phyloP scores from a whole-genome alignment of 768 basidiomycete species.

The Kwoniella sp. region DNA sequence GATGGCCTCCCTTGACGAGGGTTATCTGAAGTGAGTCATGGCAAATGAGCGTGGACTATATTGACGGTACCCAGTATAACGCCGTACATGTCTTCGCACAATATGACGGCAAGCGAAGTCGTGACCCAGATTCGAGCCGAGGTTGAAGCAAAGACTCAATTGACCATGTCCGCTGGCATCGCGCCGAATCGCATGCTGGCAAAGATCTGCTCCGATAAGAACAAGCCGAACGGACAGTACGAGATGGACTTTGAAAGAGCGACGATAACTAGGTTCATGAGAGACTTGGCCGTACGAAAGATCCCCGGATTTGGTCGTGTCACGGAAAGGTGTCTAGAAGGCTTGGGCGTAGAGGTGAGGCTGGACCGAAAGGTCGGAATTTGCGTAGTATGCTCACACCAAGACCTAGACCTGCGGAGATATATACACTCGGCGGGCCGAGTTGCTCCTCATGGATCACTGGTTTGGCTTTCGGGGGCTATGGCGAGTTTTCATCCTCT shows the following conservation, averaged over 20 bases:
- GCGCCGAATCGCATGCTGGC: constrained; percentile 96
- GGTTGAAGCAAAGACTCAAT: constrained; percentile 69
- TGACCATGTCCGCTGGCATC: constrained; percentile 93
- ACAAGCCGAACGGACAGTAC: constrained; percentile 93
- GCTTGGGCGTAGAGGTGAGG: constrained; percentile 75
- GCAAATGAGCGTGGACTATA: neutral
- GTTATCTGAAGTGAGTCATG: constrained; percentile 74
- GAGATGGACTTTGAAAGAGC: constrained; percentile 63
- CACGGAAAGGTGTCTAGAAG: constrained; percentile 77
- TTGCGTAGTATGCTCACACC: too few relatives aligned
- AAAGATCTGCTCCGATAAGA: constrained; percentile 95
- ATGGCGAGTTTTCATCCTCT: constrained; percentile 51
- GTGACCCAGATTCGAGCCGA: constrained; percentile 68
- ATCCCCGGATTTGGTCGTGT: constrained; percentile 88
- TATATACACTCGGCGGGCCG: constrained; percentile 69
- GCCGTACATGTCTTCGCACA: constrained; percentile 66
- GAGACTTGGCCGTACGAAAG: constrained; percentile 65
- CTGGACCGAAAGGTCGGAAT: too few relatives aligned
- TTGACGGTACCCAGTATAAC: constrained; percentile 62
- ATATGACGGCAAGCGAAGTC: constrained; percentile 65
- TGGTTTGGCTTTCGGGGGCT: constrained; percentile 74
- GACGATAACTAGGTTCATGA: constrained; percentile 71
- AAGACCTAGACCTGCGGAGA: constrained; percentile 86
- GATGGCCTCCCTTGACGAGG: constrained; percentile 78
- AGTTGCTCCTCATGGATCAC: constrained; percentile 76